Percentiles rank a stretch among this genome's conserved stretches.
Conservation (phyloP, 1,284 basidiomycete genomes). For the Dichomitus squalens region DNA sequence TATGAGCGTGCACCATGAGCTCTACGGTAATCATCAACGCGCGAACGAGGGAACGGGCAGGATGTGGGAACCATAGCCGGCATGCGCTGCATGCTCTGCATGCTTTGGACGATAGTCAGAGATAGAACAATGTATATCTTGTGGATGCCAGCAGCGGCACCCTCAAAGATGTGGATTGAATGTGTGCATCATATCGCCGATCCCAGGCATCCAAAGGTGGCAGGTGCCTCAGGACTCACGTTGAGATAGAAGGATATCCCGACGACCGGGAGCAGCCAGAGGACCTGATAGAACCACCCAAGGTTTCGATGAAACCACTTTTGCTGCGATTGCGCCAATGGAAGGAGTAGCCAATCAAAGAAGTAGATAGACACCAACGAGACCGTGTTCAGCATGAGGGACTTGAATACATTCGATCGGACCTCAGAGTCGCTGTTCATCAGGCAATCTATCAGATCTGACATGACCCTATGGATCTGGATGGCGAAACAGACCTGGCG, state of each 20-base stretch:
- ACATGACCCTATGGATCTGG: not conserved
- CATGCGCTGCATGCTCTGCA: not conserved
- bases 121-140: slow-evolving; percentile 1
- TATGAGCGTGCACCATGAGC: slow-evolving; percentile 71
- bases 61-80: not conserved
- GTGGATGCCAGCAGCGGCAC: not conserved
- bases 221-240: slow-evolving; percentile 43
- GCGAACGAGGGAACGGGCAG: slow-evolving; percentile 10
- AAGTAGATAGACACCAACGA: slow-evolving; percentile 71
- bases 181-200: slow-evolving; percentile 3
- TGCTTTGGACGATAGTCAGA: slow-evolving; percentile 3
- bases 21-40: slow-evolving; percentile 43
- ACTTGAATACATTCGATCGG: slow-evolving; percentile 72
- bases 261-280: slow-evolving; percentile 78
- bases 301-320: slow-evolving; percentile 72
- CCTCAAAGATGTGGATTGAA: slow-evolving; percentile 2
- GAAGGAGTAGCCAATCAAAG: slow-evolving; percentile 72
- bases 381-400: slow-evolving; percentile 66
- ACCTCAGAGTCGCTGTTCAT: slow-evolving; percentile 67
- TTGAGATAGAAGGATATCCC: slow-evolving; percentile 76
- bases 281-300: slow-evolving; percentile 70
- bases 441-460: not conserved
- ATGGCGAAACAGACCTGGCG: slow-evolving; percentile 39
- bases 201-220: not conserved
- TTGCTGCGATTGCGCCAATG: slow-evolving; percentile 62